Base-by-base conservation (phyloP, 495 filamentous ascomycete genomes). In the Tuber indicum region DNA sequence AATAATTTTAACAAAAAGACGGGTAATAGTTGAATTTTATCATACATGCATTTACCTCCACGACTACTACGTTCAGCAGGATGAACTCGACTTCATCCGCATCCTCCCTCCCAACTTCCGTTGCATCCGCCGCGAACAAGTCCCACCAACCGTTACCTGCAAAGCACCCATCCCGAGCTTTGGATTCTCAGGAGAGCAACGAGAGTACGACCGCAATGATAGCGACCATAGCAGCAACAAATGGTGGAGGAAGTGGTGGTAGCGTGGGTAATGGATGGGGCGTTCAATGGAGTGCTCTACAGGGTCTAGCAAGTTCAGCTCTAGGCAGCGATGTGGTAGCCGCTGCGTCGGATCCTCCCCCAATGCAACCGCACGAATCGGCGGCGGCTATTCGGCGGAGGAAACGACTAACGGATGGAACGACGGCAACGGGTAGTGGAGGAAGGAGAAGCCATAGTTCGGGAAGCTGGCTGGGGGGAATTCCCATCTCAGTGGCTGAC, bases 401-500 rank as follows among this genome's bases (percentile, higher is more conserved):
- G 44, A 72, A 72, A 46, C 71, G 73, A 23, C 70, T 62, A 10
- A 42, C 69, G 46, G 58, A 79, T 71, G 43, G 49, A 42, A 74
- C 78, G 74, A 49, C 5, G 73, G 36, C 79, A 75, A 36, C 72
- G 66, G 43, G 73, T 72, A 42, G 82, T 32, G 72, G 44, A 83
- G 82, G 71, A 70, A 81, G 73, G 83, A 84, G 62, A 86, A 86
- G 72, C 78, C 82, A 66, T 75, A 46, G 87, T 86, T 74, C 82
- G 83, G 72, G 86, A 80, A n/a, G 79, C 86, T 77, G 84, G 88
- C 76, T 87, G 88, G 39, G 86, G 86, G 42, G 79, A 81, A 49
- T 81, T 89, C 46, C 86, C 85, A 81, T 85, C 86, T 10, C 85
- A 84, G 84, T 86, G 84, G 80, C 87, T 81, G 58, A 85, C 85